Base-by-base conservation (phyloP, 768 basidiomycete genomes). In the Pilatotrama ljubarskyi region DNA sequence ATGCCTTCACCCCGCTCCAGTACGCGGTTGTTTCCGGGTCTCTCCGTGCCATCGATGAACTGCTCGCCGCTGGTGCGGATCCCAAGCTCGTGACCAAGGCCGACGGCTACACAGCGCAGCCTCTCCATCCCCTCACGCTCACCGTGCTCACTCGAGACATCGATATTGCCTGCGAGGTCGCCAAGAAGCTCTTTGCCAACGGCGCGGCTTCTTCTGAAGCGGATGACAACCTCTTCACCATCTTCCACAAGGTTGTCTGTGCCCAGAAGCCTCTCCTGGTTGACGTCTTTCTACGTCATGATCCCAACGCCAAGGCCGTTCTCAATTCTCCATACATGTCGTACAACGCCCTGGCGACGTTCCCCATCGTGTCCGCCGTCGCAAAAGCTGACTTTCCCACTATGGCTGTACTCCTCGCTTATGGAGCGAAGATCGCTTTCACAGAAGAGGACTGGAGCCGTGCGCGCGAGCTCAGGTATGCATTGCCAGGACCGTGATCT, bases 11-110 rank as follows among this genome's bases (percentile, higher is more conserved):
- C 1, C 77, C 86, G 2, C 74, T 86, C 25, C 72, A 73, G 25
- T 82, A 82, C 64, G 84, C 80, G 3, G 77, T 82, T 42, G 66
- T 84, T 5, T 81, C 74, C 22, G 82, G 76, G 1, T 80, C 81
- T 1, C 57, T 78, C 1, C 66, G 69, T 2, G 75, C 78, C 26
- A 69, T 86, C 2, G 80, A 84, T 10, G 70, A 70, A 1, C 78
- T 86, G 14, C 65, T 86, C 44, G 69, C 67, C 6, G 77, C 73
- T 0, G 83, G 82, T 1, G 82, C 84, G 0, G 79, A 84, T 63
- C 40, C 64, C 2, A 66, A 58, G 32, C 44, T 60, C 20, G 46
- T 64, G 46, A 63, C 60, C 6, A 42, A 46, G 20, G 41, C 53
- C 5, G 51, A 58, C 9, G 22, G 46, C 20, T 35, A 32, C 9